phyloP scores from a whole-genome alignment of 257 asterid genomes.

The Orobanche coerulescens region DNA sequence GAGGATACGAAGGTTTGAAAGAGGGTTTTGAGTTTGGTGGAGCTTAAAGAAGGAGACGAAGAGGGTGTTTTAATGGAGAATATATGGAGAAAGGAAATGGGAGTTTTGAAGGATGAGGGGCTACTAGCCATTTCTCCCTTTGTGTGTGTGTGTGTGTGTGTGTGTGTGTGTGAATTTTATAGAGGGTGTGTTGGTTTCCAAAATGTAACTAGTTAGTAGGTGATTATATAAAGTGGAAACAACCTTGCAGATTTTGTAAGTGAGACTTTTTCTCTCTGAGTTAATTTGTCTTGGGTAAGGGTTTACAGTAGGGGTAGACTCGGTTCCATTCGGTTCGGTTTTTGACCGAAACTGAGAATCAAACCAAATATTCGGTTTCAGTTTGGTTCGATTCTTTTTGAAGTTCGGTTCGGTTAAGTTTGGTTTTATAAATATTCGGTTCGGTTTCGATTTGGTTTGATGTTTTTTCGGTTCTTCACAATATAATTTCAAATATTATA shows the following conservation, averaged over 20 bases:
- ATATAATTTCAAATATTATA: too few relatives aligned
- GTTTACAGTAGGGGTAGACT: too few relatives aligned
- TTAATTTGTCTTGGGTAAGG: neutral
- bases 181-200: conserved; percentile 51
- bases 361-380: too few relatives aligned
- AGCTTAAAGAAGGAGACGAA: conserved; percentile 28
- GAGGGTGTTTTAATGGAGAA: conserved; percentile 39
- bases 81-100: conserved; percentile 22
- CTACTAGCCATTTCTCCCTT: conserved; percentile 19
- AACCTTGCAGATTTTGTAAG: conserved; percentile 36
- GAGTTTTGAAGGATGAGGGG: conserved; percentile 29
- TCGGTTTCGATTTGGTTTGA: too few relatives aligned
- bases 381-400: too few relatives aligned
- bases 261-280: conserved; percentile 21
- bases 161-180: conserved; percentile 24
- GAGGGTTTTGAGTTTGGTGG: conserved; percentile 42
- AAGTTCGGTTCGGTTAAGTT: too few relatives aligned
- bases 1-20: conserved; percentile 49
- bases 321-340: too few relatives aligned
- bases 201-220: conserved; percentile 42
- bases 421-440: too few relatives aligned
- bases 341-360: too few relatives aligned
- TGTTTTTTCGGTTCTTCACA: too few relatives aligned
- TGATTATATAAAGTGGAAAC: conserved; percentile 56
- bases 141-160: conserved; percentile 21